phyloP scores from a whole-genome alignment of 2,329 filamentous ascomycete species.

The Dactylellina haptotyla region DNA sequence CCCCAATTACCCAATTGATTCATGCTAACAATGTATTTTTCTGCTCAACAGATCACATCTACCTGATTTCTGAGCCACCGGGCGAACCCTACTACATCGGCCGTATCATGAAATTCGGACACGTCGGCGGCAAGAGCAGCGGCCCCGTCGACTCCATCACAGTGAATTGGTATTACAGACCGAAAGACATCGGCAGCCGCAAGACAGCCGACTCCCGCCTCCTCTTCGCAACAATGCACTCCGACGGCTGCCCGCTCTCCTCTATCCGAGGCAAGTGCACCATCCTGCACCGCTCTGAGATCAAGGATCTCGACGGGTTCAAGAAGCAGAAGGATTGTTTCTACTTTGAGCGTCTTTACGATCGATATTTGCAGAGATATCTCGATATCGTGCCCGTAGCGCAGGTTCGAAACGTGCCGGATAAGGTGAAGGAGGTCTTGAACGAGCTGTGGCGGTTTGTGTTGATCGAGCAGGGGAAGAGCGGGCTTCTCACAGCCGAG shows the following conservation, averaged over 20 bases:
- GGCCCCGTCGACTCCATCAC: constrained; percentile 84
- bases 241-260: constrained; percentile 90
- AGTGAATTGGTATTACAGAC: constrained; percentile 98
- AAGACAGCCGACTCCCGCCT: constrained; percentile 89
- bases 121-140: constrained; percentile 76
- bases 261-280: constrained; percentile 92
- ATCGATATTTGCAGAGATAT: constrained; percentile 96
- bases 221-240: constrained; percentile 98
- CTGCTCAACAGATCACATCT: constrained; percentile 76
- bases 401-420: constrained; percentile 94
- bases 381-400: constrained; percentile 95
- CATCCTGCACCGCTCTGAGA: constrained; percentile 88
- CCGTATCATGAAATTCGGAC: constrained; percentile 97
- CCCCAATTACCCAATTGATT: too few species aligned
- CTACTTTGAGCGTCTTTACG: constrained; percentile 97
- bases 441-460: constrained; percentile 98
- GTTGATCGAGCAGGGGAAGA: constrained; percentile 89
- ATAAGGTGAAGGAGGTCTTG: constrained; percentile 92
- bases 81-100: constrained; percentile 98
- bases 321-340: constrained; percentile 87
- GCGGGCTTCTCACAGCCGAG: constrained; percentile 93
- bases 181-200: constrained; percentile 86
- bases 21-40: constrained; percentile 7
- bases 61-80: constrained; percentile 95
- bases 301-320: constrained; percentile 81